Base-by-base conservation (phyloP, 108 stramenopile genomes). In the Cyclostephanos invisitatus region DNA sequence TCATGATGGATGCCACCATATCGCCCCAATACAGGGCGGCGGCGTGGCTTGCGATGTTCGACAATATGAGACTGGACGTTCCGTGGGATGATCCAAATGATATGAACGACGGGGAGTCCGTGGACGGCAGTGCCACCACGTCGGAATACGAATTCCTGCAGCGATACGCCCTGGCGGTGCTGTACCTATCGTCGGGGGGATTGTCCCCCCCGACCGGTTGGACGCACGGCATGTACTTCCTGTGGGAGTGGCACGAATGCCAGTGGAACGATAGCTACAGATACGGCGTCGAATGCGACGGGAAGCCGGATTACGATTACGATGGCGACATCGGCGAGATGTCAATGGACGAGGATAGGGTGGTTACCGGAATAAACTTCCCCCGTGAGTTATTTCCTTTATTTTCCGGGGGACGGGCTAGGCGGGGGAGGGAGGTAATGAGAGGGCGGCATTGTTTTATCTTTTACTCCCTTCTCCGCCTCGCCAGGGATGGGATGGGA, bases 71-170 rank as follows among this genome's bases (percentile, higher is more conserved):
- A 42, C 36, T 32, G 35, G 68, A 37, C 57, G 22, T 29, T n/a
- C 25, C 50, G 15, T 18, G 15, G 62, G 10, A 59, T n/a, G n/a
- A n/a, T n/a, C n/a, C n/a, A n/a, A n/a, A n/a, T n/a, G n/a, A n/a
- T n/a, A n/a, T n/a, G 64, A 17, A 32, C 11, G 29, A n/a, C 11
- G 28, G 7, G 32, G 36, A 5, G 68, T 69, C 27, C n/a, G n/a
- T n/a, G n/a, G n/a, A n/a, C n/a, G n/a, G n/a, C n/a, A n/a, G n/a
- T n/a, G n/a, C n/a, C n/a, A n/a, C n/a, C n/a, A n/a, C n/a, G n/a
- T n/a, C n/a, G n/a, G 79, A 73, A 48, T 80, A 80, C 46, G 60
- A 48, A 12, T 80, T 80, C 60, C 18, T 80, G 8, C 79, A 80
- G 42, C 54, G 79, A 37, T 80, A 80, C 22, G 49, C 72, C n/a